Evolutionary conservation across 116 monocot genomes (phyloP), one percentile per base, ranked within the genome.

Genomic region (Papilionanthe hybrid): DNA sequence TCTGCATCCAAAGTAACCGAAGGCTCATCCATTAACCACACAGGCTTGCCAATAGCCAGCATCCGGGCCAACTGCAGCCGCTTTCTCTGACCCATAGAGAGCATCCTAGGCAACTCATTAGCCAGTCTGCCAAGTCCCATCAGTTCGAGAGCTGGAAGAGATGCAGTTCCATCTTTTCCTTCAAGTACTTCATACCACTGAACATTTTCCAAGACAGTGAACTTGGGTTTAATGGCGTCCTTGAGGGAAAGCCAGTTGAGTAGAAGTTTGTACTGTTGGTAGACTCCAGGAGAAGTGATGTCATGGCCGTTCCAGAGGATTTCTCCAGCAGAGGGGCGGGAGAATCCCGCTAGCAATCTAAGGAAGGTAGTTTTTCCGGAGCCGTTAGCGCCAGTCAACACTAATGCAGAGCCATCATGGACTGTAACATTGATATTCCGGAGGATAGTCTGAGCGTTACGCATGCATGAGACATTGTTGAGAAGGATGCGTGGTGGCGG

Each of bases 11-110:
- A 81, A 69, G 94, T 94, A 68, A 92, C 94, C 2, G 96, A 97
- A 30, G 96, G 96, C 82, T 99, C 98, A 72, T 99, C 98, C 28
- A 99, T 92, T 87, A 99, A 79, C 98, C 98, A 99, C 72, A 99
- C 90, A 10, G 94, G 98, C 49, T 95, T 82, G 57, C 94, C 93
- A 43, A 99, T 84, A 1, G 99, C 94, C 25, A 99, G 84, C 69
- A 99, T 77, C 18, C 99, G 85, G 22, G 99, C 95, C 85, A 99
- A 42, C 72, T 99, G 99, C 75, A 99, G 18, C 77, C 95, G 63
- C 84, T 99, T 99, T 85, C 99, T 84, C 84, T 99, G 95, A 0
- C 99, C 99, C 99, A 95, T 93, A 32, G 99, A 99, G 41, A 95
- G 90, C 99, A 99, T 93, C 81, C 93, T 86, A 6, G 93, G 87